Conservation (phyloP, 176 grass and related monocot species). For the Rhynchospora pubera region DNA sequence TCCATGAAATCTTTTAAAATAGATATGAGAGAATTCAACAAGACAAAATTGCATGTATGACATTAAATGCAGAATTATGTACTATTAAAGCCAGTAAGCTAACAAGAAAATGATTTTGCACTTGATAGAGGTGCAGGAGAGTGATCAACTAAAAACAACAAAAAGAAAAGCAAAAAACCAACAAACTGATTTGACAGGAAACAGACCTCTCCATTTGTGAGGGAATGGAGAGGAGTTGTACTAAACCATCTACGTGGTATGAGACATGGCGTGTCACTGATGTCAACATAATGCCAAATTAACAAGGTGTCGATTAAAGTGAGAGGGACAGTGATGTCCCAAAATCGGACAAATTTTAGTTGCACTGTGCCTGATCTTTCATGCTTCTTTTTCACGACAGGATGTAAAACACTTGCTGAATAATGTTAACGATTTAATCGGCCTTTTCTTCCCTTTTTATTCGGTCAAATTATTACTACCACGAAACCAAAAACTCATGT, state of each 20-base stretch:
- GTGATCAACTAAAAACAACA: too few relatives aligned
- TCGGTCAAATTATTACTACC: not conserved
- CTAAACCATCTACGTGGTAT: not conserved
- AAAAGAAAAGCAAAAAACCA: not conserved
- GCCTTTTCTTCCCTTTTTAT: not conserved
- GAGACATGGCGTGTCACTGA: not conserved
- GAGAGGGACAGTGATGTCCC: slow-evolving; percentile 12
- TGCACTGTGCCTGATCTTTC: not conserved
- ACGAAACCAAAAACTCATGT: not conserved
- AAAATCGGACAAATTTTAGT: slow-evolving; percentile 18
- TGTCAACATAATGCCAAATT: slow-evolving; percentile 8
- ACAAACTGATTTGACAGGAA: not conserved
- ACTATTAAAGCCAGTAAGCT: not conserved
- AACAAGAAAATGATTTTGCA: not conserved
- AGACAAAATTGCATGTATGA: not conserved
- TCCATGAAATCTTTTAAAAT: not conserved
- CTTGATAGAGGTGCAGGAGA: not conserved
- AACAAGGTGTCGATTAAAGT: slow-evolving; percentile 13
- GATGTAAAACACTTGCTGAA: not conserved
- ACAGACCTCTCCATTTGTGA: not conserved
- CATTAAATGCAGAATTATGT: not conserved
- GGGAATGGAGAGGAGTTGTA: not conserved
- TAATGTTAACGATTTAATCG: not conserved
- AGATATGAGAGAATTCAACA: not conserved
- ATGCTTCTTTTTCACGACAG: slow-evolving; percentile 15